A percentile compares a stretch with the other conserved stretches of the same genome.
Evolutionary conservation across 2,329 filamentous ascomycete species (phyloP).

Genomic region (Xenosphaeropsis pyriputrescens): DNA sequence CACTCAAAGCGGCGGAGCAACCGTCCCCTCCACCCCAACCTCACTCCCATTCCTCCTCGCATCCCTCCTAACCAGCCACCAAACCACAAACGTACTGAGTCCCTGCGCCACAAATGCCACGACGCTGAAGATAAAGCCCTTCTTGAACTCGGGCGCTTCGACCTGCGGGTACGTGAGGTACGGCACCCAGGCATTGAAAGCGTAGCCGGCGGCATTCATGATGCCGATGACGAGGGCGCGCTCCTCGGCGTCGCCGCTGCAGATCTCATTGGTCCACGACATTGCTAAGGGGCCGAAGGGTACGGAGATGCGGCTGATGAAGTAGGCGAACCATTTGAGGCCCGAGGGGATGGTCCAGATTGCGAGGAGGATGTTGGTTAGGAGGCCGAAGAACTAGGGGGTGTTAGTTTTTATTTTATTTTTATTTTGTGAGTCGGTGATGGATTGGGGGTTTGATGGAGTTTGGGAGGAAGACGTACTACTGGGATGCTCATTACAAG

Average conservation of each 20-base stretch:
- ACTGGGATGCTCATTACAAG: constrained; percentile 18
- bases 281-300: constrained; percentile 28
- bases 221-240: constrained; percentile 46
- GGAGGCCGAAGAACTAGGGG: constrained; percentile 17
- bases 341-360: constrained; percentile 17
- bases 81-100: too few relatives aligned
- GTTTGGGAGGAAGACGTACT: constrained; percentile 3
- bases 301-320: constrained; percentile 17
- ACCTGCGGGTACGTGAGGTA: constrained; percentile 17
- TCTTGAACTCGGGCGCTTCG: constrained; percentile 23
- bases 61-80: too few relatives aligned
- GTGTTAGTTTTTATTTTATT: constrained; percentile 1
- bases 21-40: too few relatives aligned
- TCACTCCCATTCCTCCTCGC: too few relatives aligned
- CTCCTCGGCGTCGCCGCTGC: constrained; percentile 44
- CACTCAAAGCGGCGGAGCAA: too few relatives aligned
- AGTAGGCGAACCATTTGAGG: constrained; percentile 19
- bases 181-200: constrained; percentile 28
- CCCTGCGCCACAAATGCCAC: constrained; percentile 13
- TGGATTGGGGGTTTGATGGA: too few relatives aligned
- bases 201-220: constrained; percentile 50
- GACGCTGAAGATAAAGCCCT: constrained; percentile 22
- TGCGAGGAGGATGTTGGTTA: constrained; percentile 19
- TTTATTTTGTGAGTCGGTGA: too few relatives aligned
- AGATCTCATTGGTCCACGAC: constrained; percentile 29